These are phyloP conservation scores for Phalaenopsis aphrodite DNA, from an alignment of 106 monocot genomes.

Conservation along the genomic window DNA sequence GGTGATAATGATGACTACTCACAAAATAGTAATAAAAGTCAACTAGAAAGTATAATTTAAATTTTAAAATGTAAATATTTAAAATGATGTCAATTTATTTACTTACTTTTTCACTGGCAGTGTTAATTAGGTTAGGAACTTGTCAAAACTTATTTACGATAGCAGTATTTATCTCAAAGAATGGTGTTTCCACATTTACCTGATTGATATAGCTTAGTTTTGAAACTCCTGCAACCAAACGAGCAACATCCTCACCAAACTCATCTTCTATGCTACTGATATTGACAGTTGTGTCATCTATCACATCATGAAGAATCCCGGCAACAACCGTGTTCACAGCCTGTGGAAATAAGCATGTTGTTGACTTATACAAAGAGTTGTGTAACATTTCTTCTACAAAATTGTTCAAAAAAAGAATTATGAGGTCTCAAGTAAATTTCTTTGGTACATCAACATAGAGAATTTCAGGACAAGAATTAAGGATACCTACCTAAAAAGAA, in stretches of 20 bases:
- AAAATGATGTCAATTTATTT: not conserved
- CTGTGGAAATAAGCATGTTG: conserved; percentile 21
- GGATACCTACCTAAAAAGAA: not conserved
- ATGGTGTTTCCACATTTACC: conserved; percentile 23
- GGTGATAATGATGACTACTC: too few relatives aligned
- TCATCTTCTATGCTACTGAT: conserved; percentile 61
- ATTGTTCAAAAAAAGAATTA: not conserved
- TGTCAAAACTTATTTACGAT: not conserved
- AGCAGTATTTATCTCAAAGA: not conserved
- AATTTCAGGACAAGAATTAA: not conserved
- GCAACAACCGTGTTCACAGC: conserved; percentile 92
- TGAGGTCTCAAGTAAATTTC: not conserved
- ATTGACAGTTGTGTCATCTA: conserved; percentile 85
- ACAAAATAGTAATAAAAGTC: too few relatives aligned
- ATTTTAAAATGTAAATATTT: too few relatives aligned
- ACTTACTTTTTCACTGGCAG: not conserved
- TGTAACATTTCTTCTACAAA: not conserved
- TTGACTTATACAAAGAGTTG: not conserved
- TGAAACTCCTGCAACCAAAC: conserved; percentile 88
- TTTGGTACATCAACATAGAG: not conserved
- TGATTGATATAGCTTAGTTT: conserved; percentile 94
- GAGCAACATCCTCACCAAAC: conserved; percentile 89
- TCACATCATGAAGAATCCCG: conserved; percentile 97
- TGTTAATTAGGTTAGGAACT: not conserved
- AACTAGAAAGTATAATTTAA: too few relatives aligned